Evolutionary conservation across 352 stramenopile species (phyloP).

Genomic region (Phytophthora macrochlamydospora): DNA sequence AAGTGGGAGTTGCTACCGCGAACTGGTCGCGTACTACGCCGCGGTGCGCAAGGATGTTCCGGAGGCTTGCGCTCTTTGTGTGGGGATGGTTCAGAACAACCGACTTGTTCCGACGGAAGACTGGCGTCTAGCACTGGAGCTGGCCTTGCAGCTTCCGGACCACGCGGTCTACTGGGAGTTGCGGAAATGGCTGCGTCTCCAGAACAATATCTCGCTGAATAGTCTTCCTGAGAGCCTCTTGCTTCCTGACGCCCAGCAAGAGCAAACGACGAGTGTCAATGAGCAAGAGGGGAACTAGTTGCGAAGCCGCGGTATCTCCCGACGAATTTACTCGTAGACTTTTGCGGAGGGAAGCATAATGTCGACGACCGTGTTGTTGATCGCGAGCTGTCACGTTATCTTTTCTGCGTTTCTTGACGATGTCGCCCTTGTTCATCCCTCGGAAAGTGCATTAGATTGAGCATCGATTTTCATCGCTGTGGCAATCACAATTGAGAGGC

Average conservation of each 20-base stretch:
- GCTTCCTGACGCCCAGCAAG: constrained; percentile 33
- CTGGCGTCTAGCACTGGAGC: constrained; percentile 59
- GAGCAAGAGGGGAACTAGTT: neutral
- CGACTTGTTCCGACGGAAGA: constrained; percentile 49
- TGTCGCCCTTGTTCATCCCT: too few species aligned
- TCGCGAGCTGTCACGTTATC: too few species aligned
- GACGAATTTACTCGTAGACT: too few species aligned
- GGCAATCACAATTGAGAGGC: too few species aligned
- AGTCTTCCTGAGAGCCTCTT: constrained; percentile 57
- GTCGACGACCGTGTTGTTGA: too few species aligned
- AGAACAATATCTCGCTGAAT: constrained; percentile 37
- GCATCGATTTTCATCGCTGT: too few species aligned
- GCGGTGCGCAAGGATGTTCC: constrained; percentile 42
- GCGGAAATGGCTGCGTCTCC: constrained; percentile 74
- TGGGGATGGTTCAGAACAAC: constrained; percentile 80
- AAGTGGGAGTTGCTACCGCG: constrained; percentile 61
- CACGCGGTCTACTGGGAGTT: constrained; percentile 76
- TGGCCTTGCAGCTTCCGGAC: constrained; percentile 55
- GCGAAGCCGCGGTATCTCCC: too few species aligned
- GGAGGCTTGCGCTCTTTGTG: constrained; percentile 48
- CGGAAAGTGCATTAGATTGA: too few species aligned
- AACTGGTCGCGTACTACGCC: constrained; percentile 57
- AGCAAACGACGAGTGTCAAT: neutral
- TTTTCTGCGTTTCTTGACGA: too few species aligned
- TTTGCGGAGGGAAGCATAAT: too few species aligned